Evolutionary conservation across 1,139 yeast genomes (phyloP).

Genomic region (Blastobotrys buckinghamii): DNA sequence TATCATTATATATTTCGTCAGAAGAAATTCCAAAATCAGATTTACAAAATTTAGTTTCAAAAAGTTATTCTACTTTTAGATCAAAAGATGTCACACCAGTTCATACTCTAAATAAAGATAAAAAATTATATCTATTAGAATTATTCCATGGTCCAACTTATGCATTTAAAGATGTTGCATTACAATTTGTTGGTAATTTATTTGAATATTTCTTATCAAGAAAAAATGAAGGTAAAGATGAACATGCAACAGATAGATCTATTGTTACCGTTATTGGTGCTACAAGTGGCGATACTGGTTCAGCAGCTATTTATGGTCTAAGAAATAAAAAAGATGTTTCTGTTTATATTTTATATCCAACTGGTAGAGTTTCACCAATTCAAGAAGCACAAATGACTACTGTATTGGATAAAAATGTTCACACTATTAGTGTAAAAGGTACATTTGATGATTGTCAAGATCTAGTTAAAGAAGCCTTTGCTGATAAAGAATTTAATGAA

Average conservation of each 20-base stretch:
- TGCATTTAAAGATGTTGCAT: constrained; percentile 97
- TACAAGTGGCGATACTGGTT: constrained; percentile 98
- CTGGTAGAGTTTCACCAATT: constrained; percentile 94
- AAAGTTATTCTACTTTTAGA: constrained; percentile 87
- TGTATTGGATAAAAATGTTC: constrained; percentile 89
- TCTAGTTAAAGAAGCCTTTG: constrained; percentile 86
- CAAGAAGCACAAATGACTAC: constrained; percentile 99
- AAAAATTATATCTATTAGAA: constrained; percentile 72
- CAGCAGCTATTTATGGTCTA: constrained; percentile 97
- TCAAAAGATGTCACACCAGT: constrained; percentile 82
- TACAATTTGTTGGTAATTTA: constrained; percentile 94
- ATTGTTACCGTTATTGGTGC: constrained; percentile 96
- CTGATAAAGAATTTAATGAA: constrained; percentile 77
- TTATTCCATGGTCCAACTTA: constrained; percentile 98
- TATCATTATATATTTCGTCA: constrained; percentile 67
- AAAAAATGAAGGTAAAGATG: constrained; percentile 59
- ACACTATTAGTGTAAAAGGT: constrained; percentile 90
- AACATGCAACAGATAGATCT: constrained; percentile 53
- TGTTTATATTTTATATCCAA: constrained; percentile 92
- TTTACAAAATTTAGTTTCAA: constrained; percentile 52
- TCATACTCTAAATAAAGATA: constrained; percentile 48
- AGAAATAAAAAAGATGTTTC: constrained; percentile 95
- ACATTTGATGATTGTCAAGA: constrained; percentile 98
- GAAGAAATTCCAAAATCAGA: constrained; percentile 69
- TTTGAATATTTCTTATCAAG: constrained; percentile 86